Evolutionary conservation across 2,329 filamentous ascomycete genomes (phyloP).

Genomic region (Fonsecaea nubica): DNA sequence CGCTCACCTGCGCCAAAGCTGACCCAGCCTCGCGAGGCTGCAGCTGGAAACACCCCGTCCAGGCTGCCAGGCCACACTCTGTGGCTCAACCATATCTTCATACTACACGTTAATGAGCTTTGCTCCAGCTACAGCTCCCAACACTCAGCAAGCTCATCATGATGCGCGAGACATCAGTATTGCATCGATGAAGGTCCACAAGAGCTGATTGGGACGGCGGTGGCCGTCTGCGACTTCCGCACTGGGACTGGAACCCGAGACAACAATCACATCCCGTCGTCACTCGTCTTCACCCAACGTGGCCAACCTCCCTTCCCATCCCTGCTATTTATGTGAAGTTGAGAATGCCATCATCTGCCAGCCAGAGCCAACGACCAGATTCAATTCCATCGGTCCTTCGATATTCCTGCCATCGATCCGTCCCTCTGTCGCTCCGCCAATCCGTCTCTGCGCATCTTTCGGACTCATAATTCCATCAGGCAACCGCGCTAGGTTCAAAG

Average conservation of each 20-base stretch:
- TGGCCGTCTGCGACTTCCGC: not conserved
- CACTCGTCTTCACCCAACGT: not conserved
- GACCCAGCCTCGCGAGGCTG: not conserved
- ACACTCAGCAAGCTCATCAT: not conserved
- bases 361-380: not conserved
- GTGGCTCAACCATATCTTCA: not conserved
- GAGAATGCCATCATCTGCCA: not conserved
- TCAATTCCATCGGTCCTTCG: not conserved
- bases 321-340: not conserved
- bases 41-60: not conserved
- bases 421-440: not conserved
- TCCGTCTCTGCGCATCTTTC: not conserved
- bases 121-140: not conserved
- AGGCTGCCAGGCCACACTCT: not conserved
- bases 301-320: not conserved
- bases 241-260: not conserved
- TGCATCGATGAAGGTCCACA: not conserved
- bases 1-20: no score
- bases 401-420: not conserved
- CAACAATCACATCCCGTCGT: not conserved
- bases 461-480: slow-evolving; percentile 21
- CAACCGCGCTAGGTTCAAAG: slow-evolving; percentile 25
- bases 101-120: not conserved
- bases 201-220: not conserved
- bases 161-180: not conserved